phyloP scores from a whole-genome alignment of 1,139 yeast genomes.

The Magnusiomyces tetraspermus region DNA sequence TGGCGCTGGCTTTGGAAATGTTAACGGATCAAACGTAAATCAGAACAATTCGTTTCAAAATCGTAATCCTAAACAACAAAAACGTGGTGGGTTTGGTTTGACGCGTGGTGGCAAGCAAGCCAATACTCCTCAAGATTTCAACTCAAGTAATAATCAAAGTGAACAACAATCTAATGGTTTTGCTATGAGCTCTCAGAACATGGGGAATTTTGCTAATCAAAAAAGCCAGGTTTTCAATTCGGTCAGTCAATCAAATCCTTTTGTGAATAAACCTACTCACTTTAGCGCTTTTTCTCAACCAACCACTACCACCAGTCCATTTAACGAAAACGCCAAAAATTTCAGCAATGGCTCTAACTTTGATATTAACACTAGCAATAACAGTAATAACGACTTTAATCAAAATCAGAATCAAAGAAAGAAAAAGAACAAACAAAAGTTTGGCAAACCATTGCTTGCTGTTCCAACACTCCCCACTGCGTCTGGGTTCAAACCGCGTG shows the following conservation, averaged over 20 bases:
- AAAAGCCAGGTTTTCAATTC: not conserved
- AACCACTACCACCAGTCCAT: not conserved
- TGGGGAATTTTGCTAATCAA: not conserved
- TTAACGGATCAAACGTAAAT: not conserved
- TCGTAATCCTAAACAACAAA: not conserved
- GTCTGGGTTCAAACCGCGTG: slow-evolving; percentile 11
- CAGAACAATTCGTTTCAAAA: not conserved
- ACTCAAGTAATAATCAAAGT: not conserved
- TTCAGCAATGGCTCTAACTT: not conserved
- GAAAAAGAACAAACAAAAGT: slow-evolving; percentile 10
- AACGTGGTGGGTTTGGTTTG: not conserved
- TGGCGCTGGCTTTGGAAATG: not conserved
- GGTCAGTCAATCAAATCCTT: too few relatives aligned
- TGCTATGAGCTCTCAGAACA: not conserved
- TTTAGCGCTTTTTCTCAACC: not conserved
- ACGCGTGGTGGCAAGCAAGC: not conserved
- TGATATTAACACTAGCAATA: slow-evolving; percentile 2
- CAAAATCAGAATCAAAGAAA: not conserved
- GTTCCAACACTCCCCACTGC: slow-evolving; percentile 14
- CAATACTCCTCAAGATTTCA: not conserved
- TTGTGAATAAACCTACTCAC: not conserved
- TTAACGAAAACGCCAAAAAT: not conserved
- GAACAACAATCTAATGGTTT: not conserved
- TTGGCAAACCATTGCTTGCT: slow-evolving; percentile 3
- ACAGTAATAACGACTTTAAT: not conserved